phyloP scores from a whole-genome alignment of 768 basidiomycete genomes.

The Xerocomus spinulosus region DNA sequence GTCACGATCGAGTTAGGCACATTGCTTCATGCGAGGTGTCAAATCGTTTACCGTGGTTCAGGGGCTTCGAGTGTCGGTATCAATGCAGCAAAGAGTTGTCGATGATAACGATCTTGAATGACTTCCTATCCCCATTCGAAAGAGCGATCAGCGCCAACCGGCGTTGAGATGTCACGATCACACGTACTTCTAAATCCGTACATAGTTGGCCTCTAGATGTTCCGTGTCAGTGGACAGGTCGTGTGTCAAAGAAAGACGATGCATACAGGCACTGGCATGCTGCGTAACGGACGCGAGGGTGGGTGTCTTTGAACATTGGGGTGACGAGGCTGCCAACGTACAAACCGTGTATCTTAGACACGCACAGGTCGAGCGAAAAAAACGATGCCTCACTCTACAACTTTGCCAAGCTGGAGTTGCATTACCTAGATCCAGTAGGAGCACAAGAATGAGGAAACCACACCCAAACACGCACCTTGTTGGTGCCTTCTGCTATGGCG shows the following conservation, averaged over 20 bases:
- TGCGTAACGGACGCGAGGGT: conserved; percentile 70
- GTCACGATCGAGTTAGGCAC: conserved; percentile 1
- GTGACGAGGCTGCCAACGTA: conserved; percentile 53
- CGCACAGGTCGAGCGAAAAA: not conserved
- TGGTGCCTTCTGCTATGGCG: conserved; percentile 79
- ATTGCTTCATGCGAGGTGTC: not conserved
- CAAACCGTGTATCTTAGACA: not conserved
- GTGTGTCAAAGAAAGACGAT: conserved; percentile 3
- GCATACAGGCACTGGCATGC: conserved; percentile 83
- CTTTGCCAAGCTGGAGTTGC: conserved; percentile 76
- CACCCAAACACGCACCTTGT: conserved; percentile 41
- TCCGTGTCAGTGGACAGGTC: not conserved
- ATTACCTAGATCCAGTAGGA: conserved; percentile 46
- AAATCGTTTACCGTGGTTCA: conserved; percentile 53
- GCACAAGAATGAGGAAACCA: not conserved
- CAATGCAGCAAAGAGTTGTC: conserved; percentile 62
- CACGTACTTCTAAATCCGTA: conserved; percentile 74
- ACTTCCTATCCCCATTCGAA: conserved; percentile 46
- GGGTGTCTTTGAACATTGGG: conserved; percentile 72
- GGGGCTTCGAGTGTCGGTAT: conserved; percentile 73
- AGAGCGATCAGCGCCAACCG: not conserved
- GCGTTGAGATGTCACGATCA: not conserved
- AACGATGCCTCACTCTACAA: conserved; percentile 59
- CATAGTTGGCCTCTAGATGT: conserved; percentile 76
- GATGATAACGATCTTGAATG: conserved; percentile 68